These are phyloP conservation scores for Ophiocordyceps sinensis DNA, from an alignment of 2,329 filamentous ascomycete genomes.

Conservation along the genomic window DNA sequence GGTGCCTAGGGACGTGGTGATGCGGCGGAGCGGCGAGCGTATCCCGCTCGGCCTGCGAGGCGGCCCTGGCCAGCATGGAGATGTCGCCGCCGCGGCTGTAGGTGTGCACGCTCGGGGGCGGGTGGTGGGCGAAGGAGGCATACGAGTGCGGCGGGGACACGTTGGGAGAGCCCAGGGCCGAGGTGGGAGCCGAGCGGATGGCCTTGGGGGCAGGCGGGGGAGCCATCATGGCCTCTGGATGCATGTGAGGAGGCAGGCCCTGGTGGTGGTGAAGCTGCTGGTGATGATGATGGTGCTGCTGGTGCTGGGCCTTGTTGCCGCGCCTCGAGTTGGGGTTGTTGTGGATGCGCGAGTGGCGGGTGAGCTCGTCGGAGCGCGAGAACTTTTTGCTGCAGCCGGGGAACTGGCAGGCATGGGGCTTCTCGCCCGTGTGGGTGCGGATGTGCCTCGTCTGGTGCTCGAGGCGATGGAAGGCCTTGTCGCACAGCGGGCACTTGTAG, in stretches of 20 bases:
- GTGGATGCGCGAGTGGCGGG: constrained; percentile 93
- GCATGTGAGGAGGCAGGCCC: constrained; percentile 27
- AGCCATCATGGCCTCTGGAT: constrained; percentile 57
- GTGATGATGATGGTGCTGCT: constrained; percentile 23
- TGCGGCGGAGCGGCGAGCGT: constrained; percentile 26
- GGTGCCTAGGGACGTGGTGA: constrained; percentile 31
- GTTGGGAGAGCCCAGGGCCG: constrained; percentile 81
- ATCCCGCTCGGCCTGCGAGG: constrained; percentile 48
- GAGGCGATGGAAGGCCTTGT: constrained; percentile 95
- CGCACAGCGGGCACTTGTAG: constrained; percentile 97
- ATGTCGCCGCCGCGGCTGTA: constrained; percentile 40
- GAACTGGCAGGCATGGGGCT: constrained; percentile 91
- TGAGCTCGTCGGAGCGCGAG: constrained; percentile 90
- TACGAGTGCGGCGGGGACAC: constrained; percentile 90
- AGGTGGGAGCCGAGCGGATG: constrained; percentile 77
- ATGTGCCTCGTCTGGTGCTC: constrained; percentile 91
- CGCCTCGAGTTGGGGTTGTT: constrained; percentile 95
- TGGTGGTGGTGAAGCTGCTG: constrained; percentile 19
- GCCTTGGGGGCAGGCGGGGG: constrained; percentile 62
- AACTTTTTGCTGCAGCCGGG: constrained; percentile 96
- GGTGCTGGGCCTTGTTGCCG: constrained; percentile 62
- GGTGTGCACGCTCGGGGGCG: constrained; percentile 30
- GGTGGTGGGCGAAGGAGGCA: constrained; percentile 48
- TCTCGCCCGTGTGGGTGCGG: constrained; percentile 93
- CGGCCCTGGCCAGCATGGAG: constrained; percentile 45